Evolutionary conservation across 1,139 yeast genomes (phyloP).

Genomic region (Yamadazyma sp.): DNA sequence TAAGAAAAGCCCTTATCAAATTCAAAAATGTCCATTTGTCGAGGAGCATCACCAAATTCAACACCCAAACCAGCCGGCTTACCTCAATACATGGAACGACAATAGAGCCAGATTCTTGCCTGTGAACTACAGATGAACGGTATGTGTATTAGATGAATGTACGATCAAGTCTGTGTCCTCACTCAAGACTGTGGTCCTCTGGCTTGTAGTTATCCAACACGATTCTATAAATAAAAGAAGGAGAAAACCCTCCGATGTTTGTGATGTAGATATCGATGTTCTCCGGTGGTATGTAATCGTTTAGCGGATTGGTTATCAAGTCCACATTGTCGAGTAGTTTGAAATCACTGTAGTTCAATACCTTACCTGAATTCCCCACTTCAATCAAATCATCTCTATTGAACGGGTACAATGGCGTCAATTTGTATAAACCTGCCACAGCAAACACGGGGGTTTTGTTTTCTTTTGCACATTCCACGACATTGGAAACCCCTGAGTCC

Average conservation of each 20-base stretch:
- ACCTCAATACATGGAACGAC: neutral
- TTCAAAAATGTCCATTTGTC: too few relatives aligned
- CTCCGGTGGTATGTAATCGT: conserved; percentile 91
- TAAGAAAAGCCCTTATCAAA: too few relatives aligned
- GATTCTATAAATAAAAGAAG: conserved; percentile 91
- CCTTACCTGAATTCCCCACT: conserved; percentile 90
- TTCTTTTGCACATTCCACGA: conserved; percentile 94
- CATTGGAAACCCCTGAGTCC: conserved; percentile 87
- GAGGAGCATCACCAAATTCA: too few relatives aligned
- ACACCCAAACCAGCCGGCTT: too few relatives aligned
- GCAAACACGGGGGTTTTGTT: conserved; percentile 94
- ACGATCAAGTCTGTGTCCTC: too few relatives aligned
- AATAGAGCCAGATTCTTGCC: neutral
- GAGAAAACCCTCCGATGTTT: conserved; percentile 94
- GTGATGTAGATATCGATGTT: conserved; percentile 92
- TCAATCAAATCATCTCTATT: conserved; percentile 86
- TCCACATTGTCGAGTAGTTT: conserved; percentile 69
- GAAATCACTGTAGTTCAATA: conserved; percentile 68
- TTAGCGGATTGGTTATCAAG: conserved; percentile 82
- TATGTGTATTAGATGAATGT: neutral
- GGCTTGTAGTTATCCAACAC: conserved; percentile 91
- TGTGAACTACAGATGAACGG: neutral
- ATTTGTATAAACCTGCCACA: conserved; percentile 89
- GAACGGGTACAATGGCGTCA: conserved; percentile 92
- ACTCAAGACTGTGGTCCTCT: conserved; percentile 68